Percentiles rank a stretch among this genome's conserved stretches.
These are phyloP conservation scores for Gloeostereum incarnatum DNA, from an alignment of 768 basidiomycete species.

Conservation along the genomic window DNA sequence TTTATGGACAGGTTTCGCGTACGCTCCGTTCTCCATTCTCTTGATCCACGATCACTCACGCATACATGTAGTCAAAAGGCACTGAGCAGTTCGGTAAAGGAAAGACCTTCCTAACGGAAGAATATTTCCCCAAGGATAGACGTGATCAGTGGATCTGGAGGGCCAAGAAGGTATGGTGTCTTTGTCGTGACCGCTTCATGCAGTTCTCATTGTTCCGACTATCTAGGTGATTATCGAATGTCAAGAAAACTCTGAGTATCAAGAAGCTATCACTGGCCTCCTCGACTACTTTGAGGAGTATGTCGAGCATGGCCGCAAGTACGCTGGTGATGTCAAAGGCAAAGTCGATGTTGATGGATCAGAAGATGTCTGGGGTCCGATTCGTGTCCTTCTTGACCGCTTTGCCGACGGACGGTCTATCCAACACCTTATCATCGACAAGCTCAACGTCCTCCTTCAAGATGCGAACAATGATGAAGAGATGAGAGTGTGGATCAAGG, in stretches of 20 bases:
- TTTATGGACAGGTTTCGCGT: too few species aligned
- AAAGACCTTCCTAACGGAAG: conserved; percentile 64
- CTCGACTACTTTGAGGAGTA: conserved; percentile 57
- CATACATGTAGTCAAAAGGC: conserved; percentile 37
- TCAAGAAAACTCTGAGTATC: conserved; percentile 88
- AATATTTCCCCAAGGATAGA: conserved; percentile 86
- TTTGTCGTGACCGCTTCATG: neutral
- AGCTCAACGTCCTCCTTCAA: conserved; percentile 61
- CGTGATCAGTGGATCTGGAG: conserved; percentile 92
- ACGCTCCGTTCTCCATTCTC: too few species aligned
- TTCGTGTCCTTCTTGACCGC: conserved; percentile 59
- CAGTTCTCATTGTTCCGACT: neutral
- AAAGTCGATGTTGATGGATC: too few species aligned
- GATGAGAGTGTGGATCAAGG: conserved; percentile 64
- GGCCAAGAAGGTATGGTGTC: conserved; percentile 64
- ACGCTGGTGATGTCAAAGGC: conserved; percentile 12
- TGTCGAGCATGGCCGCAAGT: conserved; percentile 33
- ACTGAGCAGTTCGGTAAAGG: conserved; percentile 47
- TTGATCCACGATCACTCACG: too few species aligned
- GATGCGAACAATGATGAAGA: conserved; percentile 70
- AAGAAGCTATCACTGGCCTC: conserved; percentile 71
- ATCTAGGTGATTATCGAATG: conserved; percentile 76
- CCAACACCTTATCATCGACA: conserved; percentile 50
- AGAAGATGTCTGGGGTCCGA: conserved; percentile 17
- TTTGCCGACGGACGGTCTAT: conserved; percentile 75